Conservation (phyloP, 2,329 filamentous ascomycete genomes). For the Stachybotrys chartarum region DNA sequence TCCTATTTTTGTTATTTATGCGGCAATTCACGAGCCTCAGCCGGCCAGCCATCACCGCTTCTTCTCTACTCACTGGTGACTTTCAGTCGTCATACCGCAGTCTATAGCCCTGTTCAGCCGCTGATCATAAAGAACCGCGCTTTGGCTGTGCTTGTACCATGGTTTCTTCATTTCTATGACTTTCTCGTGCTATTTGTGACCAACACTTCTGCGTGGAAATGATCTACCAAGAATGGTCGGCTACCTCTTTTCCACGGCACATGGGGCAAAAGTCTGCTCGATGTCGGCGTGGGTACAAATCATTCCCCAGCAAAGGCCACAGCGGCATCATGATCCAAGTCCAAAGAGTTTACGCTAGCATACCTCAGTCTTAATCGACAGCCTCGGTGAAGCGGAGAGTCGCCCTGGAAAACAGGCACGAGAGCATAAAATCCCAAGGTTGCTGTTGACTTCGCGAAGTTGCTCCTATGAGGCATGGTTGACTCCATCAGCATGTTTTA, state of each 20-base stretch:
- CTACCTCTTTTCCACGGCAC: background rate
- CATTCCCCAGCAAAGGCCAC: conserved; percentile 26
- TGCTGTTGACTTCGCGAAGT: conserved; percentile 9
- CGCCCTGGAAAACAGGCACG: too few species aligned
- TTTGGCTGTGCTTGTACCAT: background rate
- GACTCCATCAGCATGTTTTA: conserved; percentile 27
- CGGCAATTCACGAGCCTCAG: too few species aligned
- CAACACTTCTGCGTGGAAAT: background rate
- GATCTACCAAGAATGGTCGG: background rate
- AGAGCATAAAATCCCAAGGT: too few species aligned
- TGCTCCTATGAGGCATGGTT: conserved; percentile 20
- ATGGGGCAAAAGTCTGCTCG: conserved; percentile 11
- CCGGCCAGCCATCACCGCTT: too few species aligned
- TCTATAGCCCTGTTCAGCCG: background rate
- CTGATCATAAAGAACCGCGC: background rate
- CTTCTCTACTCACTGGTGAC: too few species aligned
- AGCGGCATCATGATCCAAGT: background rate
- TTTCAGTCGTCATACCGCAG: too few species aligned
- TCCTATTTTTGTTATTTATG: too few species aligned
- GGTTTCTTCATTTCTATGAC: background rate
- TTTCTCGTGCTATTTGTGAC: background rate
- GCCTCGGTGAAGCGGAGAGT: too few species aligned
- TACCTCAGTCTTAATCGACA: too few species aligned
- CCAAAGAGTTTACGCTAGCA: conserved; percentile 21
- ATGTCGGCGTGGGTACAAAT: conserved; percentile 32